Base-by-base conservation (phyloP, 176 grass and related monocot genomes). In the Raddia guianensis region DNA sequence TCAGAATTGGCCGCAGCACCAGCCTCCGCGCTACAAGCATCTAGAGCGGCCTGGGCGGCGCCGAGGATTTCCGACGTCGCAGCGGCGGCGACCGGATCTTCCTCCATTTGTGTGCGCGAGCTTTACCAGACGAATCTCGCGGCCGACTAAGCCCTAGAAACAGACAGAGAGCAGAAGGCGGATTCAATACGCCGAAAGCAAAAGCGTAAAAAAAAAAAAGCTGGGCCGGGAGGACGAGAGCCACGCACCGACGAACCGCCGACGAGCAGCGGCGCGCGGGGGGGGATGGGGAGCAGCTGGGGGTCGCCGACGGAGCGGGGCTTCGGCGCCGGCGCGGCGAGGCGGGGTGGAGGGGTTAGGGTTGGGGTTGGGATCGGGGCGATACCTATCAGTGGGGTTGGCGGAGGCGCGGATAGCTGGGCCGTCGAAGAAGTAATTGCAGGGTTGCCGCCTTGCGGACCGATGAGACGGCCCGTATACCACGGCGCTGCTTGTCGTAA, bases 41-140 rank as follows among this genome's bases (percentile, higher is more conserved):
- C 51, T 12, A 54, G 46, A 49, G 40, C 77, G 16, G 18, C 83
- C 27, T 46, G 44, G 59, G 49, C 68, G n/a, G 82, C 11, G 16
- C 16, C 42, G 12, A 33, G 19, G 52, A 74, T 66, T 18, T 54
- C 86, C 3, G 83, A 64, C 8, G 74, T 74, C 49, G 75, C 20
- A 44, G 59, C 72, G 49, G 58, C 53, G 7, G 70, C 49, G 49
- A 69, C 74, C 66, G 89, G 92, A 49, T 72, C 80, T 49, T 82
- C 78, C 81, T 92, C 95, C 92, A 98, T 98, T 98, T 59, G 59
- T 58, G 49, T 51, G n/a, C 57, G 27, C 49, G 37, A 64, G 65
- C 43, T 42, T 18, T 13, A 69, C 7, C n/a, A 34, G 12, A 0
- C 37, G 70, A 49, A 53, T 8, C 13, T 21, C 14, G 54, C 47